Base-by-base conservation (phyloP, 441 rosid genomes). In the Erodium moschatum region DNA sequence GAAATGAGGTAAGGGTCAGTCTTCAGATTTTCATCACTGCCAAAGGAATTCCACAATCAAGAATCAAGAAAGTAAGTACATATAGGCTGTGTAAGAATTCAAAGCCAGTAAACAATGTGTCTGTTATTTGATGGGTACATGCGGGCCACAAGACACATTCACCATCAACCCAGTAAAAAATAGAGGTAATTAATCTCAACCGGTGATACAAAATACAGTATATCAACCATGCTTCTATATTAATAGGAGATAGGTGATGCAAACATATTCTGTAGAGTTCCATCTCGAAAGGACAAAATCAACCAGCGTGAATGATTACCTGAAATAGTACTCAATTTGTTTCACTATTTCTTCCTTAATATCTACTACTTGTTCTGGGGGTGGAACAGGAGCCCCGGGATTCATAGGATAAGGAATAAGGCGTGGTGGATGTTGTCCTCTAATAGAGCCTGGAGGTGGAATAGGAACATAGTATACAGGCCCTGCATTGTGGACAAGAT, bases 301-400 rank as follows among this genome's bases (percentile, higher is more conserved):
- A 35, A 7, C 40, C 40, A 35, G 40, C 40, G 6, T 35, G 31
- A n/a, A 19, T 69, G 24, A 33, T 74, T 75, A 86, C 98, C 98
- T 87, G 89, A 94, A 94, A 84, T 94, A 94, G 72, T 91, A 91
- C 73, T 94, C 97, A 70, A 94, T 85, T 73, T 94, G 99, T 74
- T 78, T 85, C 5, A 80, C 69, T 73, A 94, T 75, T 77, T 75
- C 78, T 68, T 76, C 83, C 78, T 72, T 87, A 82, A 94, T 80
- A 42, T 77, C 77, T 46, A 64, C 46, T 19, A 64, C 76, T 72
- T n/a, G n/a, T n/a, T 81, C 97, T 18, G 84, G 87, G 71, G 91
- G 77, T 2, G 68, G 74, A 68, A 68, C 21, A 10, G 84, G 81
- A 76, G 77, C 72, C 70, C 87, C 91, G 19, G 81, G 84, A 81